Conservation (phyloP, 495 filamentous ascomycete genomes). For the Neurospora sp. region DNA sequence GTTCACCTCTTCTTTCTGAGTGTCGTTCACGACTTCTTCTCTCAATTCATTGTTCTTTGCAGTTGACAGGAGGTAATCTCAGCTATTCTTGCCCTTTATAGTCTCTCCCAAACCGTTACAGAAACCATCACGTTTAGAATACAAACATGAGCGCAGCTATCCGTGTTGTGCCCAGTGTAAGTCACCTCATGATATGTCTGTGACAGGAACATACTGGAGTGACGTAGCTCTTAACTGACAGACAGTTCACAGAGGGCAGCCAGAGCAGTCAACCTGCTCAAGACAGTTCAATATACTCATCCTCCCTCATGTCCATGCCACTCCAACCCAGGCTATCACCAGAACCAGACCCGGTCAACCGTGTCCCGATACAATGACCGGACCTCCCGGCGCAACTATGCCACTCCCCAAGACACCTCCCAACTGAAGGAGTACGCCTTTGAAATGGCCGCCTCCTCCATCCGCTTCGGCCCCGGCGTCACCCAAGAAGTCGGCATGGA, state of each 20-base stretch:
- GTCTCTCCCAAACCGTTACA: not conserved
- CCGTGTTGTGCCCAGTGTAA: constrained; percentile 46
- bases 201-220: not conserved
- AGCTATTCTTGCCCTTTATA: not conserved
- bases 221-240: not conserved
- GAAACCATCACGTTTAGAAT: not conserved
- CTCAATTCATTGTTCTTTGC: not conserved
- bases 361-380: constrained; percentile 22
- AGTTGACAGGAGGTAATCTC: not conserved
- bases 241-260: constrained; percentile 48
- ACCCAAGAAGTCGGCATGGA: constrained; percentile 99
- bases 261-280: constrained; percentile 70
- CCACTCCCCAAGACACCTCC: constrained; percentile 60
- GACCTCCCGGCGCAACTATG: constrained; percentile 36
- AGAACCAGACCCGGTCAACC: constrained; percentile 35
- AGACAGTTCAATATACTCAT: constrained; percentile 82
- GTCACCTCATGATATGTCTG: constrained; percentile 4
- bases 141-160: constrained; percentile 41
- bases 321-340: constrained; percentile 66
- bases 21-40: not conserved
- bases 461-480: constrained; percentile 87
- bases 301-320: constrained; percentile 90
- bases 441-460: constrained; percentile 90
- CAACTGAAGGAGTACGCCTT: constrained; percentile 94
- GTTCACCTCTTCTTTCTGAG: not conserved